Evolutionary conservation across 2,329 filamentous ascomycete species (phyloP).

Genomic region (Monilinia aucupariae): DNA sequence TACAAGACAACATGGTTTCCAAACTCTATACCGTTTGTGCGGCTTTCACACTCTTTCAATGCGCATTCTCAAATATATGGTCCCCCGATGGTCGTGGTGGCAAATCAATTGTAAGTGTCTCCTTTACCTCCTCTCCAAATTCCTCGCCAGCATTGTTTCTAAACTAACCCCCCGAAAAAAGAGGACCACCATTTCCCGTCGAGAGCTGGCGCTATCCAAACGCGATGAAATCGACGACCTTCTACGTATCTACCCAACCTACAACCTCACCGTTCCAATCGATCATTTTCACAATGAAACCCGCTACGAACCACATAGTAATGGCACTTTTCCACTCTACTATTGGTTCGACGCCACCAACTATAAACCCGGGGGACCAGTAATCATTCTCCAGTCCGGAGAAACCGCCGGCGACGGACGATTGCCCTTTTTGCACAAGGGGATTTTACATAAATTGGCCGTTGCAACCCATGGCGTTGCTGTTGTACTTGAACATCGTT

Average conservation of each 20-base stretch:
- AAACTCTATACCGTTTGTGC: constrained; percentile 1
- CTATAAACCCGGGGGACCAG: constrained; percentile 72
- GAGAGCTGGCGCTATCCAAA: constrained; percentile 14
- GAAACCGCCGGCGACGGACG: constrained; percentile 61
- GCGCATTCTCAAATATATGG: not conserved
- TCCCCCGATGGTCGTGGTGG: not conserved
- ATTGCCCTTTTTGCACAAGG: constrained; percentile 69
- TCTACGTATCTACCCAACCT: constrained; percentile 32
- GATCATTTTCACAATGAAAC: constrained; percentile 83
- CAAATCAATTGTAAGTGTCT: constrained; percentile 5
- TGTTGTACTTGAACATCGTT: constrained; percentile 80
- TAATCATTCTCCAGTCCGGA: constrained; percentile 70
- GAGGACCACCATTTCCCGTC: constrained; percentile 26
- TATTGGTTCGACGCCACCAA: constrained; percentile 79
- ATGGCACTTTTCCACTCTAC: constrained; percentile 62
- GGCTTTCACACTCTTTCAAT: not conserved
- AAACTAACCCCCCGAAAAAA: constrained; percentile 14
- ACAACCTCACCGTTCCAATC: constrained; percentile 42
- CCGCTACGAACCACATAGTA: constrained; percentile 69
- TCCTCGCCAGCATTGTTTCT: not conserved
- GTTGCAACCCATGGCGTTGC: constrained; percentile 68
- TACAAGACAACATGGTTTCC: not conserved
- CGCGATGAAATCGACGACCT: constrained; percentile 24
- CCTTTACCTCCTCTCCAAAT: not conserved
- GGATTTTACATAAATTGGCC: constrained; percentile 66